Base-by-base conservation (phyloP, 2,329 filamentous ascomycete species). In the Aspergillus latus region DNA sequence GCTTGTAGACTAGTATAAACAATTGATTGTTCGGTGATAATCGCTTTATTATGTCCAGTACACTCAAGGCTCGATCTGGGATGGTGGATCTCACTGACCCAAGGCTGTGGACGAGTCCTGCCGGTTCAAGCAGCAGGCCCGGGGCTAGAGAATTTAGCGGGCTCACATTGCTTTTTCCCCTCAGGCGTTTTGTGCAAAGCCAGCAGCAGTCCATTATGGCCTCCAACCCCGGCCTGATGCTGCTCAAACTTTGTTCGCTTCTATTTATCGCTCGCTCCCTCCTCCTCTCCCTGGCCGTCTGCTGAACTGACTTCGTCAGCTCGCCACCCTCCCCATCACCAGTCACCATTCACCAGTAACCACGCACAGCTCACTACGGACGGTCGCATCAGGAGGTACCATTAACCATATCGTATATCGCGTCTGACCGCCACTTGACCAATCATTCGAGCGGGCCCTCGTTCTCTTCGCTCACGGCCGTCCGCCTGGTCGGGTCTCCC, bases 401-500 rank as follows among this genome's bases (percentile, higher is more conserved):
- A 21, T 21, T 21, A 21, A 45, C 48, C 45, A 21, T 3, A 21
- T 21, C 21, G 3, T 21, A 21, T 42, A 42, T 37, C 34, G 34
- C 34, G 42, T 46, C 59, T 63, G 61, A 63, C 62, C 59, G 61
- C 61, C 50, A 52, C 30, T 58, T 53, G 46, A 37, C 63, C 63
- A 65, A 65, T 65, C 63, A 62, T 32, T 45, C 52, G 52, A 34
- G 49, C 34, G 53, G 53, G 29, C 53, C 53, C 56, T 56, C 49
- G 60, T 54, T 45, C 54, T 59, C 60, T 57, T 59, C 37, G 39
- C 49, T 60, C 60, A 58, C 46, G 42, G 47, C 53, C 58, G 58
- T 58, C 61, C 64, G 57, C 62, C 58, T 63, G 37, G 51, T 56
- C 54, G 64, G 64, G 63, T 59, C 54, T 66, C 64, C 64, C 64